These are phyloP conservation scores for Hypomontagnella monticulosa DNA, from an alignment of 495 filamentous ascomycete species.

Conservation along the genomic window DNA sequence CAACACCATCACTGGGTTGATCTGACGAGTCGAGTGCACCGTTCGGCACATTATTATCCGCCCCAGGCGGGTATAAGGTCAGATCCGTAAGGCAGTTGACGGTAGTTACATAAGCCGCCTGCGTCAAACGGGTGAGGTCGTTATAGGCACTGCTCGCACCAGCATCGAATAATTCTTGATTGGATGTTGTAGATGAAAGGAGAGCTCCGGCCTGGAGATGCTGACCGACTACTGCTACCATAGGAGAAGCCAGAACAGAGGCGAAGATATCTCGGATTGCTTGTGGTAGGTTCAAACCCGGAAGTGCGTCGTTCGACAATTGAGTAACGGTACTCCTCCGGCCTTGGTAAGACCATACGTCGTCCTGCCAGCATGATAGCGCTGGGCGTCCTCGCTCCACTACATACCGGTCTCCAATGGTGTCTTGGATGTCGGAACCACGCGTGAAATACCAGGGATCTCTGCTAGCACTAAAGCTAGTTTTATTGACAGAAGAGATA, in stretches of 20 bases:
- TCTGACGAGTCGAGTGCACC: slow-evolving; percentile 21
- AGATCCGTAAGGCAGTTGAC: slow-evolving; percentile 45
- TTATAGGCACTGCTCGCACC: slow-evolving; percentile 39
- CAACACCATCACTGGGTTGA: slow-evolving; percentile 26
- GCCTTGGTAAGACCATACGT: slow-evolving; percentile 44
- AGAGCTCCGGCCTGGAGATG: slow-evolving; percentile 44
- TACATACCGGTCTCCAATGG: slow-evolving; percentile 15
- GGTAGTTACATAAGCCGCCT: slow-evolving; percentile 47
- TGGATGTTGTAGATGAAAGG: slow-evolving; percentile 40
- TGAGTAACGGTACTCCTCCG: slow-evolving; percentile 29
- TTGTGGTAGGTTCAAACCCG: slow-evolving; percentile 29
- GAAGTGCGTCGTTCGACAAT: slow-evolving; percentile 27
- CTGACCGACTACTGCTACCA: slow-evolving; percentile 37
- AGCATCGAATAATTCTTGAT: slow-evolving; percentile 44
- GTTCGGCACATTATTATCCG: slow-evolving; percentile 22
- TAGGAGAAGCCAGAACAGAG: slow-evolving; percentile 37
- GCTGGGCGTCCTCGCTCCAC: slow-evolving; percentile 40
- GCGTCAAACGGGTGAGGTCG: slow-evolving; percentile 47
- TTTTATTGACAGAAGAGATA: slow-evolving; percentile 45
- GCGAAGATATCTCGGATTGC: slow-evolving; percentile 29
- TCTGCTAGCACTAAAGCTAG: slow-evolving; percentile 41
- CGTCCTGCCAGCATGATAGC: slow-evolving; percentile 50
- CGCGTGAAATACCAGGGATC: slow-evolving; percentile 52
- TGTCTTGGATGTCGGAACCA: background rate
- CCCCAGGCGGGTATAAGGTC: slow-evolving; percentile 38